phyloP scores from a whole-genome alignment of 345 rosid species.

The Zanthoxylum bungeanum region DNA sequence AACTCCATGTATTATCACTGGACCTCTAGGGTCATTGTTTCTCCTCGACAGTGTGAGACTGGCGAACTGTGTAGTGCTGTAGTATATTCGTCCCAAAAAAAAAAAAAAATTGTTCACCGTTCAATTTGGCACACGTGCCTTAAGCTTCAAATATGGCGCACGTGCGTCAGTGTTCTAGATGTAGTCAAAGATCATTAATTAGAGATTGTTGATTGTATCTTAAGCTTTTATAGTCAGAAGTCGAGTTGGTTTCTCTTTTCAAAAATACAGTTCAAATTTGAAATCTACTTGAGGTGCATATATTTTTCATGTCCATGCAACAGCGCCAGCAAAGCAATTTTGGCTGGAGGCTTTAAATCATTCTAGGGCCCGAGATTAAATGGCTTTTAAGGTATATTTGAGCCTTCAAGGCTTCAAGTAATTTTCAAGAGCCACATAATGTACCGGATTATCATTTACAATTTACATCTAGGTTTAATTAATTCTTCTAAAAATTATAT shows the following conservation, averaged over 20 bases:
- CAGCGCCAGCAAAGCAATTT: background rate
- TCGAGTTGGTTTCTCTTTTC: background rate
- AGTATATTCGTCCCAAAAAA: constrained; percentile 23
- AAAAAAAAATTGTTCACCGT: constrained; percentile 7
- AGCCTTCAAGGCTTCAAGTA: background rate
- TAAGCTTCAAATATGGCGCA: background rate
- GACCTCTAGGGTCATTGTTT: constrained; percentile 24
- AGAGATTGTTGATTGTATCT: background rate
- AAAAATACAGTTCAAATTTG: background rate
- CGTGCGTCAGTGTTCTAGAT: background rate
- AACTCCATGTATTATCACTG: constrained; percentile 17
- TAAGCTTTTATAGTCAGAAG: background rate
- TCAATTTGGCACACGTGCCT: background rate
- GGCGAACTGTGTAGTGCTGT: constrained; percentile 22
- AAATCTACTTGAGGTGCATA: background rate
- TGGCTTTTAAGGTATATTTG: background rate
- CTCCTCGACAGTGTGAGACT: constrained; percentile 22
- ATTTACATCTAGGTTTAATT: too few relatives aligned
- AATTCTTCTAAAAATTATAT: too few relatives aligned
- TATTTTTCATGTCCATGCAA: background rate
- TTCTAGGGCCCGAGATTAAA: too few relatives aligned
- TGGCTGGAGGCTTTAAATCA: background rate
- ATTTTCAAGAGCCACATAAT: background rate
- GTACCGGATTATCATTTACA: too few relatives aligned
- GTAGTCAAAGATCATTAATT: background rate